These are phyloP conservation scores for Circinella minor DNA, from an alignment of 371 early-diverging fungal genomes.

Conservation along the genomic window DNA sequence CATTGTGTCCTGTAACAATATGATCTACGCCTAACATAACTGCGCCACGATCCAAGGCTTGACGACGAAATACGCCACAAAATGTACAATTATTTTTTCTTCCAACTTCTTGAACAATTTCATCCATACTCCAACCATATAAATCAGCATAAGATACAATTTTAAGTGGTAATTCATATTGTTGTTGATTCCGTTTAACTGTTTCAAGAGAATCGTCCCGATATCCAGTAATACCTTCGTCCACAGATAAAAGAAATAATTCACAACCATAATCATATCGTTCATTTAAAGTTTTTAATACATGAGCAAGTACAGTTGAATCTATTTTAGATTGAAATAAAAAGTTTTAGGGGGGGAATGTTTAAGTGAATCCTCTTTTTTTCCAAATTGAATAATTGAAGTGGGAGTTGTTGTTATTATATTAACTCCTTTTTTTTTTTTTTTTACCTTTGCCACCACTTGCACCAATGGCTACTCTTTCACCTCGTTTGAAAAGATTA, in stretches of 20 bases:
- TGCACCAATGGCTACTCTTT: constrained; percentile 96
- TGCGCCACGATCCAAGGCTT: constrained; percentile 98
- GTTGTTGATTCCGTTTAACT: constrained; percentile 95
- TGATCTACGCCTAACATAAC: constrained; percentile 90
- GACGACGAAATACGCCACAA: constrained; percentile 99
- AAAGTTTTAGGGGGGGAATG: not conserved
- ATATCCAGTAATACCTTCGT: constrained; percentile 99
- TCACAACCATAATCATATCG: constrained; percentile 95
- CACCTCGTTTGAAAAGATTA: constrained; percentile 89
- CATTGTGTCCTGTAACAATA: constrained; percentile 99
- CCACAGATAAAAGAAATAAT: constrained; percentile 94
- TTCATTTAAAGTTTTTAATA: constrained; percentile 95
- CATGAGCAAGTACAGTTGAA: constrained; percentile 98
- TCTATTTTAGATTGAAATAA: constrained; percentile 56
- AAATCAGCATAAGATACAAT: constrained; percentile 96
- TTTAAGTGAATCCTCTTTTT: no score
- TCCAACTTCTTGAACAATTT: constrained; percentile 95
- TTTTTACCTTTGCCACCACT: constrained; percentile 95
- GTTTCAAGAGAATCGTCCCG: constrained; percentile 99
- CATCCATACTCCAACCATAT: constrained; percentile 99
- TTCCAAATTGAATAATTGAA: not conserved
- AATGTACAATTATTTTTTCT: constrained; percentile 99
- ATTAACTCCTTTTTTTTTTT: not conserved
- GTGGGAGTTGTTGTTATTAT: no score
- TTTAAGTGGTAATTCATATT: constrained; percentile 92